These are phyloP conservation scores for Ascochyta lentis DNA, from an alignment of 2,329 filamentous ascomycete genomes.

Conservation along the genomic window DNA sequence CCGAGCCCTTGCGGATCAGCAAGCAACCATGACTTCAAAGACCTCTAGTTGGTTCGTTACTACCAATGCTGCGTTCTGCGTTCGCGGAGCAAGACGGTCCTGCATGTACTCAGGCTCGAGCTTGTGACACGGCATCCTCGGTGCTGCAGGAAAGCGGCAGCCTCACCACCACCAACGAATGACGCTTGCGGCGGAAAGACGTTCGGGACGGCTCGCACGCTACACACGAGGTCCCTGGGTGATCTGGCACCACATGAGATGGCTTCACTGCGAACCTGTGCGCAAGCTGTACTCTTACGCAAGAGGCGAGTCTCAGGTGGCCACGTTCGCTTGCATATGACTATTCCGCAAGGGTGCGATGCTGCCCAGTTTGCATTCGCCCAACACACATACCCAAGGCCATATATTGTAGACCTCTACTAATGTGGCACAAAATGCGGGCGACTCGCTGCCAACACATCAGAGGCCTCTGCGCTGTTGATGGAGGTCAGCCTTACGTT, in stretches of 20 bases:
- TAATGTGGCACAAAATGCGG: conserved; percentile 48
- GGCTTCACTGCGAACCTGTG: conserved; percentile 44
- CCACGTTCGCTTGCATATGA: conserved; percentile 49
- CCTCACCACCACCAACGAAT: conserved; percentile 18
- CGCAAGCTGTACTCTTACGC: conserved; percentile 33
- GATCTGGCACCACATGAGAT: conserved; percentile 48
- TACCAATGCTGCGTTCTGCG: not conserved
- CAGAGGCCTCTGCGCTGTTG: conserved; percentile 42
- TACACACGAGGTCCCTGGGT: conserved; percentile 35
- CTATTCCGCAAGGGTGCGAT: conserved; percentile 46
- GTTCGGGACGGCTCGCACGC: conserved; percentile 46
- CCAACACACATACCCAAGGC: conserved; percentile 45
- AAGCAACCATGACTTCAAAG: not conserved
- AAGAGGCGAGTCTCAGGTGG: conserved; percentile 46
- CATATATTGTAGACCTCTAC: conserved; percentile 48
- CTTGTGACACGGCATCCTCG: conserved; percentile 20
- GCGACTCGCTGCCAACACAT: conserved; percentile 50
- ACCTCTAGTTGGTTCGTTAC: conserved; percentile 1
- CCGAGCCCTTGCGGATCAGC: conserved; percentile 9
- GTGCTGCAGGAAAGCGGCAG: conserved; percentile 31
- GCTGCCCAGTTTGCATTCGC: conserved; percentile 49
- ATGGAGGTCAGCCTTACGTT: conserved; percentile 36
- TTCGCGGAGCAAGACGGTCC: conserved; percentile 14
- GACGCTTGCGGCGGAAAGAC: conserved; percentile 20
- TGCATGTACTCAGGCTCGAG: conserved; percentile 15